These are phyloP conservation scores for Graphiopsis chlorocephala DNA, from an alignment of 2,329 filamentous ascomycete genomes.

Conservation along the genomic window DNA sequence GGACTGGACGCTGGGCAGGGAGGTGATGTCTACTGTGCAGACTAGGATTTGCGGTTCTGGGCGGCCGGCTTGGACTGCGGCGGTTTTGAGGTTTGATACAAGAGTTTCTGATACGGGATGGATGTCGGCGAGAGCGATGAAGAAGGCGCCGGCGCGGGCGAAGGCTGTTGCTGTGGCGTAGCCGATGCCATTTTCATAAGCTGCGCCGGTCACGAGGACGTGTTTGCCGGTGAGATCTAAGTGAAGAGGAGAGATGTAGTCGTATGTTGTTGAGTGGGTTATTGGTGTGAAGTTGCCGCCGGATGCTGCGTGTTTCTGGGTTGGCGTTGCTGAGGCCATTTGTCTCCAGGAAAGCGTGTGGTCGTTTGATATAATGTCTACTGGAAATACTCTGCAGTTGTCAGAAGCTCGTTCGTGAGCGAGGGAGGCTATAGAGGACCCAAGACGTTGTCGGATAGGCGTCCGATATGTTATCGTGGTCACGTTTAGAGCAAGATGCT, in stretches of 20 bases:
- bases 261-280: conserved; percentile 44
- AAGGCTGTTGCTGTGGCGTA: conserved; percentile 54
- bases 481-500: background rate
- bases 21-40: conserved; percentile 45
- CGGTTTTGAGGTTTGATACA: conserved; percentile 29
- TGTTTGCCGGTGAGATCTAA: conserved; percentile 38
- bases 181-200: conserved; percentile 37
- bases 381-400: background rate
- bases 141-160: conserved; percentile 52
- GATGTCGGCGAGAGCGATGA: conserved; percentile 55
- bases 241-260: conserved; percentile 41
- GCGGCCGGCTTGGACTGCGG: conserved; percentile 29
- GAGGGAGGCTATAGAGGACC: background rate
- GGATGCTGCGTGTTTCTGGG: background rate
- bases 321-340: background rate
- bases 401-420: background rate
- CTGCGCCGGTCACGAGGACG: conserved; percentile 53
- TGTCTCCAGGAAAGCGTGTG: no score
- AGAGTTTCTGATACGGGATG: conserved; percentile 41
- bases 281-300: background rate
- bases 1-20: conserved; percentile 35
- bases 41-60: conserved; percentile 42
- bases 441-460: background rate
- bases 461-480: background rate
- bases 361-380: background rate